phyloP scores from a whole-genome alignment of 805 yeast genomes.

The Pichia deserticola region DNA sequence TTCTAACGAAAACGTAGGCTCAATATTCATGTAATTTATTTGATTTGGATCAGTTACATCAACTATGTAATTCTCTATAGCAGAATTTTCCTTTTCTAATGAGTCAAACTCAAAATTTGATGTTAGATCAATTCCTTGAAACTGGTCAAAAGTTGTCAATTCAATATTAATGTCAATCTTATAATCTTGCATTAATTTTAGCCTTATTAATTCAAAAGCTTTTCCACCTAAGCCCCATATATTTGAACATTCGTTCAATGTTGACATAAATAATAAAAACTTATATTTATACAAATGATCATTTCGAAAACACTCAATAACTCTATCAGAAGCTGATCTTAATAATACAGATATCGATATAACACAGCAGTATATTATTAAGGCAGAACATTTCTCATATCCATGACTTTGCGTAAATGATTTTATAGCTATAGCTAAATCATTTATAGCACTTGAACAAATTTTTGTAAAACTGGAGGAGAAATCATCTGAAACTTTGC shows the following conservation, averaged over 20 bases:
- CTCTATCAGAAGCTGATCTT: neutral
- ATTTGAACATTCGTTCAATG: neutral
- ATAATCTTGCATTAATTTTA: neutral
- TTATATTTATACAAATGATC: neutral
- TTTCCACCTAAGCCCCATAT: conserved; percentile 3
- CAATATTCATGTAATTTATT: no score
- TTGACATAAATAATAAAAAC: neutral
- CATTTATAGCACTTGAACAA: neutral
- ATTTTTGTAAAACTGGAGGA: neutral
- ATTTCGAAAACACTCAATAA: neutral
- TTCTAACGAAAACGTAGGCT: no score
- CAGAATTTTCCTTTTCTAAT: conserved; percentile 6
- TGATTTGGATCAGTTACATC: no score
- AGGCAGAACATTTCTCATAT: neutral
- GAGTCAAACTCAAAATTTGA: neutral
- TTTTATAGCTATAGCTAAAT: neutral
- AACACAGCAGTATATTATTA: conserved; percentile 1
- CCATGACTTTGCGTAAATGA: neutral
- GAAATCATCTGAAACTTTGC: neutral
- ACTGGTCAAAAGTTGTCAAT: neutral
- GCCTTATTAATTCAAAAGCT: neutral
- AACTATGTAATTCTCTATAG: no score
- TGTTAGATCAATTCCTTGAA: neutral
- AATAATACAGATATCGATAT: conserved; percentile 2
- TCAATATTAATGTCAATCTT: neutral